Conservation (phyloP, 2,329 filamentous ascomycete species). For the Leptographium procerum region DNA sequence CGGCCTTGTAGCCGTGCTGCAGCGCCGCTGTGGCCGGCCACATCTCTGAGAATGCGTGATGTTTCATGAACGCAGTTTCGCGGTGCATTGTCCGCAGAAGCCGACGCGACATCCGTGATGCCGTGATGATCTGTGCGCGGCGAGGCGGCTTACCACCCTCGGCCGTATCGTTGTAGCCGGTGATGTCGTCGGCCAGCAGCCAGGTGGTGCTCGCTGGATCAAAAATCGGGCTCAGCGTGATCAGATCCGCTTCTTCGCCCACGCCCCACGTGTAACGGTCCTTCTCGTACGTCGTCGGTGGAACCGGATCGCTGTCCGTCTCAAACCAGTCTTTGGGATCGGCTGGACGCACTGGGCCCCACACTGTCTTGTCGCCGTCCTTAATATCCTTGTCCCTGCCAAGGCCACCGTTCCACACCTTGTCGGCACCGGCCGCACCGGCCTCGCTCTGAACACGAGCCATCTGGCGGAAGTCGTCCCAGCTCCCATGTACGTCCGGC, state of each 20-base stretch:
- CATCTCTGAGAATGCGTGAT: conserved; percentile 94
- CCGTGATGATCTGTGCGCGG: conserved; percentile 79
- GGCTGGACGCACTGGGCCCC: conserved; percentile 68
- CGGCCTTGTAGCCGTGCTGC: conserved; percentile 86
- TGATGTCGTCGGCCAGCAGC: conserved; percentile 72
- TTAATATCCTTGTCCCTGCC: conserved; percentile 21
- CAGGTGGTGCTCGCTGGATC: conserved; percentile 81
- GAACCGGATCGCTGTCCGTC: conserved; percentile 58
- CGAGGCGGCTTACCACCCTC: conserved; percentile 50
- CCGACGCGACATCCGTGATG: conserved; percentile 68
- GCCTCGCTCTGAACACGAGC: conserved; percentile 64
- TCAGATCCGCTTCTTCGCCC: conserved; percentile 80
- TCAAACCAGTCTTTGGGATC: conserved; percentile 62
- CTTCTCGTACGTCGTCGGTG: conserved; percentile 61
- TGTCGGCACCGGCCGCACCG: conserved; percentile 53
- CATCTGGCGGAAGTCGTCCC: conserved; percentile 72
- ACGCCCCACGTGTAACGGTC: conserved; percentile 82
- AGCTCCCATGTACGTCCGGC: conserved; percentile 62
- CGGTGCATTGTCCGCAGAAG: conserved; percentile 81
- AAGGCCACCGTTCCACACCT: conserved; percentile 49
- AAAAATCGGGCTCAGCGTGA: conserved; percentile 85
- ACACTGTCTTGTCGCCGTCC: conserved; percentile 52
- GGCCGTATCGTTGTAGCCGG: conserved; percentile 59
- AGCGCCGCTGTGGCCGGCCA: conserved; percentile 81
- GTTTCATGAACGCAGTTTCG: conserved; percentile 73